A percentile compares a stretch with the other conserved stretches of the same genome.
Conservation (phyloP, 2,329 filamentous ascomycete genomes). For the Colletotrichum orchidophilum region DNA sequence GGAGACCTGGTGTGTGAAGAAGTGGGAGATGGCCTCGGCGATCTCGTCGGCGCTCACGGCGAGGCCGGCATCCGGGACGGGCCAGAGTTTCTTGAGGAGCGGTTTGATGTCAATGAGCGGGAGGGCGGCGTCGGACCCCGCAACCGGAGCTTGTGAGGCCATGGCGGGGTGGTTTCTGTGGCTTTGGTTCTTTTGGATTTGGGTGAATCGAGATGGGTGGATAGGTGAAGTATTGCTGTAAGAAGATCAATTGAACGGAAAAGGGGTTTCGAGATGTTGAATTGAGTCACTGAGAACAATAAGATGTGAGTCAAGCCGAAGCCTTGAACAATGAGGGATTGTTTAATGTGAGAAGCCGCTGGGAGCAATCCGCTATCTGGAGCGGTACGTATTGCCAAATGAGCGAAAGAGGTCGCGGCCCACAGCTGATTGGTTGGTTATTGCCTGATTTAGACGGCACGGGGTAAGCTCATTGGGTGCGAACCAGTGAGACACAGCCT, state of each 20-base stretch:
- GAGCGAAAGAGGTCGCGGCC: background rate
- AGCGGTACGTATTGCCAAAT: background rate
- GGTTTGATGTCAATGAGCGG: constrained; percentile 70
- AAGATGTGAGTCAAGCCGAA: constrained; percentile 29
- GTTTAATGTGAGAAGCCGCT: background rate
- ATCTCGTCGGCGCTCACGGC: constrained; percentile 81
- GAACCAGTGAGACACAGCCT: background rate
- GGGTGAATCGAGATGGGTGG: background rate
- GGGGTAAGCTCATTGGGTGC: constrained; percentile 13
- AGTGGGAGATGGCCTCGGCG: constrained; percentile 86
- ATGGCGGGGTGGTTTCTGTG: constrained; percentile 36
- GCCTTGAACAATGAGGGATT: background rate
- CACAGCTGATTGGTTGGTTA: constrained; percentile 29
- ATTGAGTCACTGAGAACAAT: constrained; percentile 1
- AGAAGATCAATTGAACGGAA: background rate
- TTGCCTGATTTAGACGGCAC: constrained; percentile 23
- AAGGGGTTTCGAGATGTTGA: background rate
- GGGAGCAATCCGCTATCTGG: constrained; percentile 8
- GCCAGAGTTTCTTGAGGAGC: constrained; percentile 79
- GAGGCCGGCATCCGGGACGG: constrained; percentile 51
- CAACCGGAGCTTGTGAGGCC: constrained; percentile 41
- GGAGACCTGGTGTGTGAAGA: constrained; percentile 91
- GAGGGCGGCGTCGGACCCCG: constrained; percentile 42
- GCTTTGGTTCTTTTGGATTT: background rate
- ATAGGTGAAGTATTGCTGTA: background rate